These are phyloP conservation scores for Termitomyces sp. DNA, from an alignment of 768 basidiomycete species.

Conservation along the genomic window DNA sequence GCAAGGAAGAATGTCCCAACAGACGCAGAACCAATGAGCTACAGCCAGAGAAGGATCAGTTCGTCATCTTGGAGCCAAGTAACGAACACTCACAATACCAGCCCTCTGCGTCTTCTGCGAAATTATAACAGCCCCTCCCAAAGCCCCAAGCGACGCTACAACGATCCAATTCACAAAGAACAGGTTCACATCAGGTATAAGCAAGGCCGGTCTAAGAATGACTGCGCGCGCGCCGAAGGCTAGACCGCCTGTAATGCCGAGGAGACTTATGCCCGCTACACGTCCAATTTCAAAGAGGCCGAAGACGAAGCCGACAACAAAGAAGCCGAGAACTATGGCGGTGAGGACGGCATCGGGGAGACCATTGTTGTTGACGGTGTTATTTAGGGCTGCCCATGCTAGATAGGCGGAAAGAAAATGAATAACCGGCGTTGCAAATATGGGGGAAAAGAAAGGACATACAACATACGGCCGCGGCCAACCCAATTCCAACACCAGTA, in stretches of 20 bases:
- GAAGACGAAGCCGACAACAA: conserved; percentile 42
- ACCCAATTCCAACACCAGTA: conserved; percentile 46
- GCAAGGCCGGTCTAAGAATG: conserved; percentile 42
- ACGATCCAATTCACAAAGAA: conserved; percentile 51
- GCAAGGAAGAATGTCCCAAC: conserved; percentile 54
- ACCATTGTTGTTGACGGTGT: conserved; percentile 41
- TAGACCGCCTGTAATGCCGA: conserved; percentile 50
- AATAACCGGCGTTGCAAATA: not conserved
- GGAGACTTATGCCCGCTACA: conserved; percentile 35
- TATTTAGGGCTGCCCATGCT: conserved; percentile 65
- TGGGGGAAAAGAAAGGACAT: conserved; percentile 12
- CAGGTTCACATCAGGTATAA: conserved; percentile 26
- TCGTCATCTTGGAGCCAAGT: not conserved
- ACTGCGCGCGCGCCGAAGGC: conserved; percentile 51
- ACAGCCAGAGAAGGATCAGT: not conserved
- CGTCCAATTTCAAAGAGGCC: conserved; percentile 50
- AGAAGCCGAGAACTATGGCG: conserved; percentile 41
- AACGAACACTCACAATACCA: conserved; percentile 39
- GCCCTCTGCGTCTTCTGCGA: conserved; percentile 33
- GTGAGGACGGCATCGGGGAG: conserved; percentile 48
- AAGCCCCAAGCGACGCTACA: conserved; percentile 35
- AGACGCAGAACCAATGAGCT: conserved; percentile 48
- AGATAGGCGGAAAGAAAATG: not conserved
- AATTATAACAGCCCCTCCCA: conserved; percentile 35
- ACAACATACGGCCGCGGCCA: conserved; percentile 44